Evolutionary conservation across 805 yeast species (phyloP), one percentile per base, ranked within the genome.

Genomic region (Candida verbasci): DNA sequence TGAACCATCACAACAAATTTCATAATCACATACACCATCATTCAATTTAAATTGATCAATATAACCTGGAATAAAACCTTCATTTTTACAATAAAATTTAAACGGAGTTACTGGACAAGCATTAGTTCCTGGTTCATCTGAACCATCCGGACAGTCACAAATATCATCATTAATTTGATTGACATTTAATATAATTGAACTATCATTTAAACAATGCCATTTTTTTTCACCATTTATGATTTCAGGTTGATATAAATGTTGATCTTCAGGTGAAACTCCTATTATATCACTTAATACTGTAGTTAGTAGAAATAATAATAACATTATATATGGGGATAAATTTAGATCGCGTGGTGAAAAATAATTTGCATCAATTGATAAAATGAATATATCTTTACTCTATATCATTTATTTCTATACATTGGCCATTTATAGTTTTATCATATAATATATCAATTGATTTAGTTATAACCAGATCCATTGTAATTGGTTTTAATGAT

Each of bases 91-190:
- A 56, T 77, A 88, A 51, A 87, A 89, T 31, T 47, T 45, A 34
- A 10, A 63, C 4, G 34, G 34, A 17, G 16, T 21, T 3, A 21
- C 17, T 1, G 57, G 50, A 57, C 97, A 91, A 0, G 96, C 96
- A 26, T 82, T 65, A 1, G 97, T 91, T 0, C 97, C 97, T 0
- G 97, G 96, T 57, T 93, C 97, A 62, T 93, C 98, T 4, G 89
- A 79, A 0, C 97, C 97, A 61, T 93, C 98, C 0, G 97, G 97
- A 63, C 97, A 91, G 52, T 93, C 97, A 60, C 97, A 91, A 52
- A 72, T 82, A 48, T 88, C 83, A 57, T 93, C 97, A 55, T 91
- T 91, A 48, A 91, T 72, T 50, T 80, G 84, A 24, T 64, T 64
- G 35, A 67, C 65, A 27, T 80, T 67, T 14, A 91, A 59, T 15